Evolutionary conservation across 2,329 filamentous ascomycete species (phyloP).

Genomic region (Phaeoacremonium minimum): DNA sequence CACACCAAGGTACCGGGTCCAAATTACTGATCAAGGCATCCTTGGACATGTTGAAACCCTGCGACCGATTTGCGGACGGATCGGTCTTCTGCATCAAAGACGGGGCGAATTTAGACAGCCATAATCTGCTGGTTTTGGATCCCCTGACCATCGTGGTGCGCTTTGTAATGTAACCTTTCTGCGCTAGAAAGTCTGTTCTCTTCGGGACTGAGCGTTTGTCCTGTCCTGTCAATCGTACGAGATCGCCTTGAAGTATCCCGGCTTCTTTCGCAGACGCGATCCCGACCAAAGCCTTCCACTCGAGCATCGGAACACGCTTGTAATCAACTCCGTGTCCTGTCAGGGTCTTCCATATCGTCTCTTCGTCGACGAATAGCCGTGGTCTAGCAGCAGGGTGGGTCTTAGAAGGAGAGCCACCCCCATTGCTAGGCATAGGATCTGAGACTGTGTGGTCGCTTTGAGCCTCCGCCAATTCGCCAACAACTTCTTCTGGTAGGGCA

Average conservation of each 20-base stretch:
- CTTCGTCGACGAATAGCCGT: conserved; percentile 45
- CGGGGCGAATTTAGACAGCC: conserved; percentile 52
- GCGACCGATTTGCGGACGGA: conserved; percentile 7
- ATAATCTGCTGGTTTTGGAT: conserved; percentile 59
- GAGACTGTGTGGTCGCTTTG: conserved; percentile 2
- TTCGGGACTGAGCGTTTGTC: conserved; percentile 62
- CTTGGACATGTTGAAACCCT: conserved; percentile 24
- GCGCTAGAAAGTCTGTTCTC: conserved; percentile 53
- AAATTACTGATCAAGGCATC: conserved; percentile 32
- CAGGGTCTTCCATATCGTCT: conserved; percentile 55
- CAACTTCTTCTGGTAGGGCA: conserved; percentile 25
- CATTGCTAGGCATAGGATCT: background rate
- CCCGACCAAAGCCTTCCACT: conserved; percentile 55
- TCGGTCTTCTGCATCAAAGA: conserved; percentile 30
- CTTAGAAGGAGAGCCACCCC: too few species aligned
- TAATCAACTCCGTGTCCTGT: conserved; percentile 56
- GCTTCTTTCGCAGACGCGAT: conserved; percentile 49
- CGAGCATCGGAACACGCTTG: conserved; percentile 52
- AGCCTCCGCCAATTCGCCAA: background rate
- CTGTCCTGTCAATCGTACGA: conserved; percentile 53
- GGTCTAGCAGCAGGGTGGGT: conserved; percentile 14
- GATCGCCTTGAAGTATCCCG: conserved; percentile 58
- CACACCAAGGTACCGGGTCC: conserved; percentile 51
- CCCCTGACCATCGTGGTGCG: conserved; percentile 53
- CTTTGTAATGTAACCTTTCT: conserved; percentile 60